Base-by-base conservation (phyloP, 1,139 yeast genomes). In the Scheffersomyces insectosa region DNA sequence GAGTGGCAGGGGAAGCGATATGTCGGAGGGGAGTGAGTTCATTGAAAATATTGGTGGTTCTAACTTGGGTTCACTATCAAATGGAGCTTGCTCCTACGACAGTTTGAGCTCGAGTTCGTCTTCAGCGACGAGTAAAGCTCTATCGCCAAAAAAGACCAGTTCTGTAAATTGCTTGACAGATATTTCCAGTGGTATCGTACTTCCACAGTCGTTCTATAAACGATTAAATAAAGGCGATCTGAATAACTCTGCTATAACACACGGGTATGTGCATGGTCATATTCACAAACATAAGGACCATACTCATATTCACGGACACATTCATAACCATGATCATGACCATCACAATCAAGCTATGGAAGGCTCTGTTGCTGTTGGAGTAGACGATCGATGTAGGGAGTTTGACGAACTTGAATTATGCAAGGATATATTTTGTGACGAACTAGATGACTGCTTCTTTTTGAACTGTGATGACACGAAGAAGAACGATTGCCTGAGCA, bases 271-370 rank as follows among this genome's bases (percentile, higher is more conserved):
- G 13, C 88, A 83, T 61, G 88, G 88, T 1, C 88, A 83, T 55
- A 81, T 83, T 29, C 88, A 83, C 59, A 80, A 77, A 54, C 85
- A 80, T 55, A 71, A 75, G 47, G 80, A 80, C 53, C 80, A 82
- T 55, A 80, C 86, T 7, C 84, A 82, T 51, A 81, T 82, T 16
- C 88, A 83, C 56, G 88, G 88, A 3, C 88, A 83, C 56, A 79
- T 82, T 32, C 88, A 83, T 54, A 79, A 72, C 46, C 77, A 72
- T 42, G 76, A 71, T 44, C 74, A 70, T 40, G 62, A 59, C 37
- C 54, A 50, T 20, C 56, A 52, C 39, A 41, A 37, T 16, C 39
- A 42, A 15, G 20, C 14, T 28, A 42, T 40, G n/a, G 41, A 13
- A 13, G 38, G 33, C 27, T 14, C 33, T 10, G 27, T 25, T 27